Conservation (phyloP, 495 filamentous ascomycete species). For the Hyaloscypha finlandica region DNA sequence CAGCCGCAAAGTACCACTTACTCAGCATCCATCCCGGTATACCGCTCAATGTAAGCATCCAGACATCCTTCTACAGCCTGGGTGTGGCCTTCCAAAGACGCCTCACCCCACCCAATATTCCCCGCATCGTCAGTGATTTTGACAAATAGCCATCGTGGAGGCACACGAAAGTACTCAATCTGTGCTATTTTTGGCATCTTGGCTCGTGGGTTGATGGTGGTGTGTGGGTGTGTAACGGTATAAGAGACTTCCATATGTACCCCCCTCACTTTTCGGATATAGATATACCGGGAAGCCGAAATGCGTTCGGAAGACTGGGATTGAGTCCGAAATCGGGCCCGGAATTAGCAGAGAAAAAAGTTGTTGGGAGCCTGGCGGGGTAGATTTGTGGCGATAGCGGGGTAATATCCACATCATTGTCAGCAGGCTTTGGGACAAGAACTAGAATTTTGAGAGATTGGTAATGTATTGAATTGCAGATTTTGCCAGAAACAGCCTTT, state of each 20-base stretch:
- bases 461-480: not conserved
- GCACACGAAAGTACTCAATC: conserved; percentile 75
- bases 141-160: conserved; percentile 79
- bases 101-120: conserved; percentile 76
- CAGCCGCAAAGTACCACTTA: conserved; percentile 37
- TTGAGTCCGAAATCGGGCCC: not conserved
- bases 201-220: not conserved
- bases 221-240: not conserved
- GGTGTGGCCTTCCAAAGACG: conserved; percentile 74
- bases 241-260: not conserved
- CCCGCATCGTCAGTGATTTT: conserved; percentile 68
- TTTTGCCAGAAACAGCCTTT: not conserved
- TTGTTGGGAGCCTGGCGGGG: not conserved
- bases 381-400: not conserved
- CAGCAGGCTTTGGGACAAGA: too few species aligned
- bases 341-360: not conserved
- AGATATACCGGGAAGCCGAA: not conserved
- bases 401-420: not conserved
- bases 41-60: conserved; percentile 63
- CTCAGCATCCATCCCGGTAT: conserved; percentile 73
- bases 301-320: too few species aligned
- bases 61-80: conserved; percentile 76
- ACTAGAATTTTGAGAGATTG: not conserved
- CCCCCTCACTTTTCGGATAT: not conserved
- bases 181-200: conserved; percentile 66